Evolutionary conservation across 1,284 basidiomycete genomes (phyloP), one percentile per base, ranked within the genome.

Genomic region (Salmacisia buchloeana): DNA sequence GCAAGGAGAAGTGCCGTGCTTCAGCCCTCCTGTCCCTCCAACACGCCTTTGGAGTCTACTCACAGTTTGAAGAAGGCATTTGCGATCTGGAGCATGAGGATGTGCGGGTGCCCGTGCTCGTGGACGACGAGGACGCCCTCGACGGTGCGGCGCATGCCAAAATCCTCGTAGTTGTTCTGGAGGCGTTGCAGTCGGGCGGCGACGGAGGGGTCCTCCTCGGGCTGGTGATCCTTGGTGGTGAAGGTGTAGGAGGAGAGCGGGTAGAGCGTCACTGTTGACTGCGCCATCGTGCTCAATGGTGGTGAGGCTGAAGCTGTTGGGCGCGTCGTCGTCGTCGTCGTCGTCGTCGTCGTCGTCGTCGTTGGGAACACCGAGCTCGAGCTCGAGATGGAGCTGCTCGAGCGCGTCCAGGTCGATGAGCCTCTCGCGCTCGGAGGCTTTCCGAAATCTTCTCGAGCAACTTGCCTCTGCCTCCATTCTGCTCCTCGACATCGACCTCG

Each of bases 21-120:
- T 43, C 33, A 41, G 36, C 49, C 18, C 3, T 7, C 27, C 7
- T 49, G 58, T 35, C 18, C 54, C 59, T 2, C 31, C 1, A 25
- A 36, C 6, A 56, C 3, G 18, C 2, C 23, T 33, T 4, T 13
- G 21, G 27, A 60, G 43, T 15, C 13, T 10, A 71, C 90, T 77
- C 75, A 92, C 92, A 97, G 86, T 81, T 97, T 97, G 85, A 97
- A 97, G 82, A 97, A 98, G 21, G 93, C 92, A 79, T 97, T 97
- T 35, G 93, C 94, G 76, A 98, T 96, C 80, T 97, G 94, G 15
- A 97, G 85, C 87, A 97, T 94, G 69, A 98, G 86, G 66, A 97
- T 90, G 77, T 97, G 94, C 36, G 75, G 77, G 66, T 75, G 77
- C 10, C 79, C 79, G 60, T 84, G 80, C 65, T 85, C 84, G 69